Evolutionary conservation across 345 rosid genomes (phyloP).

Genomic region (rapeseed (Brassica napus)): DNA sequence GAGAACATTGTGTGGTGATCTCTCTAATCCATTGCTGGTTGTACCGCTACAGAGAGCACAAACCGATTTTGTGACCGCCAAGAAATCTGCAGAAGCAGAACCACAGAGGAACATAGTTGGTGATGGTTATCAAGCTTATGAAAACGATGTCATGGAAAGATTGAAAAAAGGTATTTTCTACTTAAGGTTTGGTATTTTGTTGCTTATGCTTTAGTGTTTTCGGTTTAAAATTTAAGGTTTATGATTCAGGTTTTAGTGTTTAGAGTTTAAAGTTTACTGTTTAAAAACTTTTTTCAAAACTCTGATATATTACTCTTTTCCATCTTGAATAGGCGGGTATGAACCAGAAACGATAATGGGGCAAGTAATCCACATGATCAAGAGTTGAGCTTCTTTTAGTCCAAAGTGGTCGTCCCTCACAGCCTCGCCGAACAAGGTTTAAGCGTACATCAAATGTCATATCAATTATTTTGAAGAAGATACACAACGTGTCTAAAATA

Average conservation of each 20-base stretch:
- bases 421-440: constrained; percentile 4
- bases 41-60: no score
- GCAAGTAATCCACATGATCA: background rate
- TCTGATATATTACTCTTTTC: background rate
- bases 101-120: no score
- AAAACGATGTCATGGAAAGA: constrained; percentile 65
- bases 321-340: no score
- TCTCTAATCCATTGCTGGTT: no score
- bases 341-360: constrained; percentile 35
- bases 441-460: constrained; percentile 1
- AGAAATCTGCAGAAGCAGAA: constrained; percentile 45
- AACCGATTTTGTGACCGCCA: no score
- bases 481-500: background rate
- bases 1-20: no score
- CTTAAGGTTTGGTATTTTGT: background rate
- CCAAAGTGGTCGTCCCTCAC: constrained; percentile 1
- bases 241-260: constrained; percentile 7
- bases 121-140: constrained; percentile 69
- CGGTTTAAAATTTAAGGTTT: background rate
- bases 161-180: constrained; percentile 54
- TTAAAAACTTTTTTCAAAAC: no score
- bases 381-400: constrained; percentile 4
- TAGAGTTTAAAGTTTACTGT: background rate
- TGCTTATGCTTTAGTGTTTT: background rate
- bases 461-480: constrained; percentile 6